These are phyloP conservation scores for Aplosporella prunicola DNA, from an alignment of 2,329 filamentous ascomycete species.

Conservation along the genomic window DNA sequence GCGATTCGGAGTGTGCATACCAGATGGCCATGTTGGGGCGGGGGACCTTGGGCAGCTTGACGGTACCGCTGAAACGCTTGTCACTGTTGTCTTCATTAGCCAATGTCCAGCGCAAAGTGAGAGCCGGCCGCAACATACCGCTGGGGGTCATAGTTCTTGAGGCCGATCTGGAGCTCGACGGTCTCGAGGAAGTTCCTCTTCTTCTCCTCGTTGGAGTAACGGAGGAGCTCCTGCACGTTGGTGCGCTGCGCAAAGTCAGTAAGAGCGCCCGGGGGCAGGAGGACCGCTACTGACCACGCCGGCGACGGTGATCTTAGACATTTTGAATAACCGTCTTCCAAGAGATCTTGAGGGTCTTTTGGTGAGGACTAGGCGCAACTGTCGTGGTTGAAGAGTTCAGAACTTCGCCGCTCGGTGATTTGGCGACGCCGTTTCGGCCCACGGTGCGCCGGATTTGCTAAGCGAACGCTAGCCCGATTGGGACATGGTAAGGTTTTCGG, in stretches of 20 bases:
- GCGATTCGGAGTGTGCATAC: slow-evolving; percentile 41
- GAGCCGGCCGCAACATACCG: no score
- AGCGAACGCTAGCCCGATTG: slow-evolving; percentile 4
- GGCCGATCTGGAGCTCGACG: slow-evolving; percentile 56
- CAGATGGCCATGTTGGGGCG: slow-evolving; percentile 87
- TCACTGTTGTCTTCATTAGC: slow-evolving; percentile 93
- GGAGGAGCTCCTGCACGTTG: slow-evolving; percentile 87
- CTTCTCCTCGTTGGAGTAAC: slow-evolving; percentile 82
- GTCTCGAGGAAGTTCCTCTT: slow-evolving; percentile 98
- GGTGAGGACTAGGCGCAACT: slow-evolving; percentile 11
- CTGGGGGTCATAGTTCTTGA: slow-evolving; percentile 38
- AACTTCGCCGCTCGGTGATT: slow-evolving; percentile 5
- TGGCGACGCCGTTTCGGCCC: slow-evolving; percentile 2
- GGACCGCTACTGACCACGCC: slow-evolving; percentile 5
- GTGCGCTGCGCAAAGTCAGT: slow-evolving; percentile 68
- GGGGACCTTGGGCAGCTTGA: slow-evolving; percentile 86
- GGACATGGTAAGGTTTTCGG: no score
- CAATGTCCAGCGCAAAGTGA: no score
- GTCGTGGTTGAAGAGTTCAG: slow-evolving; percentile 7
- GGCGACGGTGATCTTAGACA: slow-evolving; percentile 77
- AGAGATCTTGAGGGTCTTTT: slow-evolving; percentile 23
- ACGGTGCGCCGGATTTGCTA: slow-evolving; percentile 2
- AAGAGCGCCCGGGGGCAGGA: slow-evolving; percentile 2
- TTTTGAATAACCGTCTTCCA: slow-evolving; percentile 45
- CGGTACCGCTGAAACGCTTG: slow-evolving; percentile 99